A percentile compares a stretch with the other conserved stretches of the same genome.
These are phyloP conservation scores for Ilyonectria sp. DNA, from an alignment of 2,329 filamentous ascomycete species.

Conservation along the genomic window DNA sequence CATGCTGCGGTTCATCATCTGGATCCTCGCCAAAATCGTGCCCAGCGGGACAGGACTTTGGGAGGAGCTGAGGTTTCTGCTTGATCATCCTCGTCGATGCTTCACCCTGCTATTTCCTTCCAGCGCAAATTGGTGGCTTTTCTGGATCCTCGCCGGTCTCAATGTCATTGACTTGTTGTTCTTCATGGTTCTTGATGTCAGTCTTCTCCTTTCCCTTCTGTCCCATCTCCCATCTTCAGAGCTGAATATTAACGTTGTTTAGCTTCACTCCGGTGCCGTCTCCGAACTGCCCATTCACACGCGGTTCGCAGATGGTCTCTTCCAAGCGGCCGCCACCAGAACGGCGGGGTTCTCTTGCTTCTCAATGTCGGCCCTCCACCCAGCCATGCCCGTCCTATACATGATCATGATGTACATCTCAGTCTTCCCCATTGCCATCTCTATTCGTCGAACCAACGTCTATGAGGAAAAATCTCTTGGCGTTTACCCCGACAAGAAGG, in stretches of 20 bases:
- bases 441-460: conserved; percentile 92
- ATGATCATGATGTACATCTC: conserved; percentile 99
- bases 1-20: conserved; percentile 94
- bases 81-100: conserved; percentile 95
- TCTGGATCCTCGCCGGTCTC: conserved; percentile 84
- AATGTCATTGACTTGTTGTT: conserved; percentile 91
- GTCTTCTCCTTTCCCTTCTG: conserved; percentile 50
- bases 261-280: conserved; percentile 82
- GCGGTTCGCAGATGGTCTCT: conserved; percentile 87
- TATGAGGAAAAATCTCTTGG: conserved; percentile 93
- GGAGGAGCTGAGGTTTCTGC: conserved; percentile 91
- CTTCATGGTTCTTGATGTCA: conserved; percentile 91
- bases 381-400: conserved; percentile 93
- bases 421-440: conserved; percentile 96
- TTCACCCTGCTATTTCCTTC: conserved; percentile 96
- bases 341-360: conserved; percentile 92
- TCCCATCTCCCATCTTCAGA: not conserved
- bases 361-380: conserved; percentile 83
- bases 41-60: conserved; percentile 79
- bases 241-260: conserved; percentile 38
- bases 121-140: conserved; percentile 95
- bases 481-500: conserved; percentile 72
- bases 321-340: conserved; percentile 90
- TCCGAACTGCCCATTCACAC: conserved; percentile 78
- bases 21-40: conserved; percentile 79